Evolutionary conservation across 1,139 yeast genomes (phyloP).

Genomic region (Yamadazyma triangularis): DNA sequence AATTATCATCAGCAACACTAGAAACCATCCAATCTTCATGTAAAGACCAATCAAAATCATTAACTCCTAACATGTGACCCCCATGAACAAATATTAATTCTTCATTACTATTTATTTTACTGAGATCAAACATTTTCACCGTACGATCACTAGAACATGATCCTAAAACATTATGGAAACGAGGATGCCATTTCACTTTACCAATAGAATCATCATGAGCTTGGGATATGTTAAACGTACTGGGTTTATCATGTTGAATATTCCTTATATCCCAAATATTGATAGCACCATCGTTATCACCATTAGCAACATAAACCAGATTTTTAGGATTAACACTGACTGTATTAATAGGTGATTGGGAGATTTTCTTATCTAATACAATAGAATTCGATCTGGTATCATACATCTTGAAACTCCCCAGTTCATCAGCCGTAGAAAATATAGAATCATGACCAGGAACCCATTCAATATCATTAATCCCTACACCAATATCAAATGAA

Average conservation of each 20-base stretch:
- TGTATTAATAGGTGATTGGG: slow-evolving; percentile 54
- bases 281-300: slow-evolving; percentile 58
- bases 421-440: slow-evolving; percentile 56
- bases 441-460: slow-evolving; percentile 53
- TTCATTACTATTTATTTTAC: slow-evolving; percentile 28
- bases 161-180: slow-evolving; percentile 54
- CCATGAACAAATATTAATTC: slow-evolving; percentile 70
- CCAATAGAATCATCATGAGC: slow-evolving; percentile 66
- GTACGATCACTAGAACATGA: slow-evolving; percentile 69
- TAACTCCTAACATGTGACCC: slow-evolving; percentile 87
- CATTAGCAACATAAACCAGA: slow-evolving; percentile 56
- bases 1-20: slow-evolving; percentile 84
- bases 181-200: slow-evolving; percentile 76
- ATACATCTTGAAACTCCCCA: slow-evolving; percentile 40
- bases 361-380: slow-evolving; percentile 24
- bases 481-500: slow-evolving; percentile 19
- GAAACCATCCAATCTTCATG: slow-evolving; percentile 76
- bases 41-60: slow-evolving; percentile 84
- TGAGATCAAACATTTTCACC: slow-evolving; percentile 68
- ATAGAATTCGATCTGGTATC: slow-evolving; percentile 40
- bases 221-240: slow-evolving; percentile 10
- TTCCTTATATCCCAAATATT: slow-evolving; percentile 69
- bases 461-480: slow-evolving; percentile 65
- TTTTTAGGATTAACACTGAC: slow-evolving; percentile 60
- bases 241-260: slow-evolving; percentile 16